phyloP scores from a whole-genome alignment of 345 rosid genomes.

The Hibiscus mutabilis region DNA sequence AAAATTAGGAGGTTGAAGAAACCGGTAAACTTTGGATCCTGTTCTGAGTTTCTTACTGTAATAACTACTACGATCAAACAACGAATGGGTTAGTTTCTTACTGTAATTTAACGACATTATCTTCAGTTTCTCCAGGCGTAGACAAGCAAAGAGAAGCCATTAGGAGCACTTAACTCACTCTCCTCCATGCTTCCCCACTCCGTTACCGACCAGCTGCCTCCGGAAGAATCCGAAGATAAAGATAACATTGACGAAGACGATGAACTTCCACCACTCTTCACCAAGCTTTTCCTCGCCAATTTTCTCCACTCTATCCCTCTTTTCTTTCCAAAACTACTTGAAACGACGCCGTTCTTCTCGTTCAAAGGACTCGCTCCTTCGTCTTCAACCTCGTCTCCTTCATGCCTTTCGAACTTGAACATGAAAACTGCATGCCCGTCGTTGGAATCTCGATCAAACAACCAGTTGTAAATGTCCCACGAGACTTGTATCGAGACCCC shows the following conservation, averaged over 20 bases:
- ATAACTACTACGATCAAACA: too few species aligned
- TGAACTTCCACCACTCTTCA: slow-evolving; percentile 56
- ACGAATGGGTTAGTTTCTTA: too few species aligned
- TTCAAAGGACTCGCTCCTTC: too few species aligned
- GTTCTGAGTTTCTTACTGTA: too few species aligned
- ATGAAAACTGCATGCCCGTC: slow-evolving; percentile 65
- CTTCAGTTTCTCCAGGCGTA: slow-evolving; percentile 87
- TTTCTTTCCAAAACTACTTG: slow-evolving; percentile 41
- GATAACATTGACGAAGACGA: slow-evolving; percentile 71
- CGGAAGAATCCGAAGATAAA: slow-evolving; percentile 76
- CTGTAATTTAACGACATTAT: too few species aligned
- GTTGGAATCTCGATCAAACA: slow-evolving; percentile 37
- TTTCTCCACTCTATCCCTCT: slow-evolving; percentile 70
- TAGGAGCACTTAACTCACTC: slow-evolving; percentile 40
- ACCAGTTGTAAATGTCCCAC: slow-evolving; percentile 93
- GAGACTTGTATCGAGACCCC: slow-evolving; percentile 70
- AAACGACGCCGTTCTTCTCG: slow-evolving; percentile 6
- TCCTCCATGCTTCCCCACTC: slow-evolving; percentile 90
- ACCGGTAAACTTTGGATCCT: too few species aligned
- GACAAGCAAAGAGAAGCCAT: slow-evolving; percentile 72
- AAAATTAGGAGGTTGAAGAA: too few species aligned
- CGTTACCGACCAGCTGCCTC: slow-evolving; percentile 71
- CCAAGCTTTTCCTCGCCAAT: slow-evolving; percentile 68
- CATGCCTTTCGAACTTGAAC: slow-evolving; percentile 80
- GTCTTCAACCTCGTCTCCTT: too few species aligned